phyloP scores from a whole-genome alignment of 805 yeast species.

The Kodamaea kaohsiungensis region DNA sequence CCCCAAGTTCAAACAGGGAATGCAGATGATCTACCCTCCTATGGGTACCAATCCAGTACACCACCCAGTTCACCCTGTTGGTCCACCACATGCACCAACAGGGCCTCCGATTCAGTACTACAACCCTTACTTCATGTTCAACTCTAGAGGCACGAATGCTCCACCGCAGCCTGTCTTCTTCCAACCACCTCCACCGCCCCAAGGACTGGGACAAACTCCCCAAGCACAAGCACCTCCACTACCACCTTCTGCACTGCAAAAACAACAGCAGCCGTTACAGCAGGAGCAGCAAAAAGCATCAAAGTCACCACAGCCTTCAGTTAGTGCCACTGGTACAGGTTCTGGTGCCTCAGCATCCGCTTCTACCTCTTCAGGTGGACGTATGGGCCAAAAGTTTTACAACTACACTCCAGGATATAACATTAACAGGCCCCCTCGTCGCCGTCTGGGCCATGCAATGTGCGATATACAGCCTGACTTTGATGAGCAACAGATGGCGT shows the following conservation, averaged over 20 bases:
- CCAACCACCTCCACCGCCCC: not conserved
- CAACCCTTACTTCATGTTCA: constrained; percentile 11
- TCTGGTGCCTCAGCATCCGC: not conserved
- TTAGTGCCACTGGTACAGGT: not conserved
- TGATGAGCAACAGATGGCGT: constrained; percentile 1
- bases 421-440: not conserved
- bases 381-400: not conserved
- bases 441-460: constrained; percentile 3
- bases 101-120: constrained; percentile 10
- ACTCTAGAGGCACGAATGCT: not conserved
- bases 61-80: not conserved
- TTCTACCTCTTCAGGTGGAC: not conserved
- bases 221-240: not conserved
- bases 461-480: not conserved
- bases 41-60: not conserved
- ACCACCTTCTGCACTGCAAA: not conserved
- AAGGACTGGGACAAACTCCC: not conserved
- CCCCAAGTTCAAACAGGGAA: constrained; percentile 5
- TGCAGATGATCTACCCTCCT: constrained; percentile 4
- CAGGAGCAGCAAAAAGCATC: not conserved
- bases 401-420: not conserved
- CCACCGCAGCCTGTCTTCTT: not conserved
- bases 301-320: not conserved
- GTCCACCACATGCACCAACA: constrained; percentile 1
- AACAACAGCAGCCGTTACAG: not conserved